Conservation (phyloP, 2,329 filamentous ascomycete genomes). For the Talaromyces sp. region DNA sequence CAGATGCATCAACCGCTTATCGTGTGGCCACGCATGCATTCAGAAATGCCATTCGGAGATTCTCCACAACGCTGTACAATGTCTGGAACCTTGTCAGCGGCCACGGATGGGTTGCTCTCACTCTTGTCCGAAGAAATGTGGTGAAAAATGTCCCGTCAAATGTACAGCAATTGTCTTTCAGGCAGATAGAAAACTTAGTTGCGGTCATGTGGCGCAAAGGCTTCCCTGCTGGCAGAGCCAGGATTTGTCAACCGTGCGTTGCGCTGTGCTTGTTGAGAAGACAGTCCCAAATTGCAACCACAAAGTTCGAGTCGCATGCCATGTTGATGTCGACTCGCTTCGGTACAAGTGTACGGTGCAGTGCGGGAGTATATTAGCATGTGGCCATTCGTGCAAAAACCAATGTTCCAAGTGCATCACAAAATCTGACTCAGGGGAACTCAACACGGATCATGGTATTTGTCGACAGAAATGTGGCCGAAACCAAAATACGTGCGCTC, state of each 20-base stretch:
- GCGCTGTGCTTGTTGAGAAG: slow-evolving; percentile 46
- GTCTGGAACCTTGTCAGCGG: slow-evolving; percentile 40
- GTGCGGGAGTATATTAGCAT: slow-evolving; percentile 50
- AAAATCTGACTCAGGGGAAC: slow-evolving; percentile 27
- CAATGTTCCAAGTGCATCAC: slow-evolving; percentile 51
- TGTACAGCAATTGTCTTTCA: slow-evolving; percentile 34
- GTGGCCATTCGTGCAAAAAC: slow-evolving; percentile 57
- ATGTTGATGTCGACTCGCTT: slow-evolving; percentile 38
- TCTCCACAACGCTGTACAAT: slow-evolving; percentile 42
- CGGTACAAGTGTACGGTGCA: slow-evolving; percentile 47
- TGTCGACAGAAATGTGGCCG: slow-evolving; percentile 48
- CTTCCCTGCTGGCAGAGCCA: slow-evolving; percentile 43
- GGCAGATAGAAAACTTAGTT: slow-evolving; percentile 24
- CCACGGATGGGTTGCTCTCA: slow-evolving; percentile 40
- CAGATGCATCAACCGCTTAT: slow-evolving; percentile 46
- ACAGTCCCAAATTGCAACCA: slow-evolving; percentile 57
- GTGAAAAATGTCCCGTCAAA: slow-evolving; percentile 36
- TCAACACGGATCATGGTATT: slow-evolving; percentile 44
- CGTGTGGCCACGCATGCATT: slow-evolving; percentile 46
- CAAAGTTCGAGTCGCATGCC: slow-evolving; percentile 49
- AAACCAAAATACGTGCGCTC: slow-evolving; percentile 53
- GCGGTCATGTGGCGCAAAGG: slow-evolving; percentile 29
- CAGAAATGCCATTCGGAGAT: slow-evolving; percentile 45
- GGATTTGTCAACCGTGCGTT: slow-evolving; percentile 47
- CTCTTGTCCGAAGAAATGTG: slow-evolving; percentile 40